phyloP scores from a whole-genome alignment of 345 rosid species.

The Citrus sp. region DNA sequence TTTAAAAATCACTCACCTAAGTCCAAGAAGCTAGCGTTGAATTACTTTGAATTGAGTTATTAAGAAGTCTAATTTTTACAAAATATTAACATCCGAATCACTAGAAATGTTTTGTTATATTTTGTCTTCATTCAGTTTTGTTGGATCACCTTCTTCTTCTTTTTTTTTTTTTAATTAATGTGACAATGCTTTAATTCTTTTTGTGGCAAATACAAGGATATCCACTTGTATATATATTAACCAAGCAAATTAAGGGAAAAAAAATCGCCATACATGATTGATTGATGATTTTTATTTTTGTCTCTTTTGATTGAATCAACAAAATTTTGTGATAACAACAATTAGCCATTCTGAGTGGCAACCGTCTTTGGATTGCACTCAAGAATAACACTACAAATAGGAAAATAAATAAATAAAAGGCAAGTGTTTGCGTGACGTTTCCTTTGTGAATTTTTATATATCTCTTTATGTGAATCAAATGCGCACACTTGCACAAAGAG shows the following conservation, averaged over 20 bases:
- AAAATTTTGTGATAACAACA: constrained; percentile 18
- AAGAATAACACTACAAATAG: constrained; percentile 20
- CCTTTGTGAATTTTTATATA: not conserved
- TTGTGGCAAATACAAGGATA: not conserved
- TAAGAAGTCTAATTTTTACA: too few relatives aligned
- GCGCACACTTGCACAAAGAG: not conserved
- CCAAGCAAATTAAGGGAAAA: not conserved
- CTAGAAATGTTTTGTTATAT: too few relatives aligned
- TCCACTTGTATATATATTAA: not conserved
- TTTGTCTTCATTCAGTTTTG: not conserved
- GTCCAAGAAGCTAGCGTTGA: too few relatives aligned
- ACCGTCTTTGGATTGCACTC: constrained; percentile 42
- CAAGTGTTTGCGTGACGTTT: constrained; percentile 43
- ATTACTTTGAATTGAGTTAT: too few relatives aligned
- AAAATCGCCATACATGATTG: not conserved
- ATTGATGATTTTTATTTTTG: not conserved
- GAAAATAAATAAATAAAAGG: not conserved
- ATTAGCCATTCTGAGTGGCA: constrained; percentile 42
- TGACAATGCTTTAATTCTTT: not conserved
- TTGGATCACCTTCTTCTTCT: not conserved
- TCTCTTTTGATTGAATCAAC: not conserved
- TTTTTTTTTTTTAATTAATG: too few relatives aligned
- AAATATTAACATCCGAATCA: too few relatives aligned
- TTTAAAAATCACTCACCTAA: too few relatives aligned
- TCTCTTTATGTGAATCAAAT: constrained; percentile 10